phyloP scores from a whole-genome alignment of 352 stramenopile genomes.

The Pythium aquatile region DNA sequence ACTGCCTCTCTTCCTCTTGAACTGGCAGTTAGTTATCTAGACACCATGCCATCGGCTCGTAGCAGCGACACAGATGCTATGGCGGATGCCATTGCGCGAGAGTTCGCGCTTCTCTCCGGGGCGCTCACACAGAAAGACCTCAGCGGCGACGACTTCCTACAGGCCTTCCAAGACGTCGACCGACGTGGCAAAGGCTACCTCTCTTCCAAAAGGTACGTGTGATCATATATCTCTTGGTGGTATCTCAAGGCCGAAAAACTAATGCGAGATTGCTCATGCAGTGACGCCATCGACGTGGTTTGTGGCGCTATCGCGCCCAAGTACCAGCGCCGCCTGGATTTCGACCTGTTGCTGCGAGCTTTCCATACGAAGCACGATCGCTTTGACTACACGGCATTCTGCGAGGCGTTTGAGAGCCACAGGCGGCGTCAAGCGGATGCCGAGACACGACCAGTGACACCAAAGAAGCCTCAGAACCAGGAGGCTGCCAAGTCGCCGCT shows the following conservation, averaged over 20 bases:
- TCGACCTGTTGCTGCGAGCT: constrained; percentile 13
- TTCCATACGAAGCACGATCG: constrained; percentile 11
- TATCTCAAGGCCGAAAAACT: not conserved
- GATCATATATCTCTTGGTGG: not conserved
- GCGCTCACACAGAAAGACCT: constrained; percentile 4
- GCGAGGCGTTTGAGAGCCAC: constrained; percentile 13
- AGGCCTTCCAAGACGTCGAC: constrained; percentile 22
- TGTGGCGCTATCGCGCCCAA: constrained; percentile 16
- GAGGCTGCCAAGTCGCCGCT: constrained; percentile 2
- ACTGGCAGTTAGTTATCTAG: no score
- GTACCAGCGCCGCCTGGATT: constrained; percentile 22
- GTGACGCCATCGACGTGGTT: constrained; percentile 16
- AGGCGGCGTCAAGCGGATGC: not conserved
- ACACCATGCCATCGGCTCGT: constrained; percentile 14
- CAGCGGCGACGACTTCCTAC: constrained; percentile 16
- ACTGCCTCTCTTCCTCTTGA: not conserved
- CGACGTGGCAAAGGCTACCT: constrained; percentile 12
- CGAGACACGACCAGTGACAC: not conserved
- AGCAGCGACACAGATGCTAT: constrained; percentile 6
- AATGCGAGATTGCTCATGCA: not conserved
- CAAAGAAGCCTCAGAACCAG: not conserved
- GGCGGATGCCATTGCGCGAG: not conserved
- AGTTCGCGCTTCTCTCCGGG: constrained; percentile 8
- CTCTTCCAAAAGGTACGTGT: constrained; percentile 18
- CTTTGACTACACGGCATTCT: constrained; percentile 26